Evolutionary conservation across 2,329 filamentous ascomycete genomes (phyloP), one percentile per base, ranked within the genome.

Genomic region (Ploettnerulaceae sp.): DNA sequence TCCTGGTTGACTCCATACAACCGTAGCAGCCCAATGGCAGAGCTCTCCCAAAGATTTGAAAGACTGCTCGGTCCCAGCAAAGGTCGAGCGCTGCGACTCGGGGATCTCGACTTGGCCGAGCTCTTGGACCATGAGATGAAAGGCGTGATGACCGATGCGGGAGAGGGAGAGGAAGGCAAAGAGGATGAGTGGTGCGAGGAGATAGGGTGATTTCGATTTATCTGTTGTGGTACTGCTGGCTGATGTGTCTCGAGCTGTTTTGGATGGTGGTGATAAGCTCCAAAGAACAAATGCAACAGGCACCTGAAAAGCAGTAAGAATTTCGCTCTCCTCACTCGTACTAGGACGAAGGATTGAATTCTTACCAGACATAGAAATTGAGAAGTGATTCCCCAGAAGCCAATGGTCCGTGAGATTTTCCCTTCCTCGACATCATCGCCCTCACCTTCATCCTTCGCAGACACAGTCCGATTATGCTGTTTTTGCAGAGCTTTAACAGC

Each of bases 101-200:
- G 61, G 57, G 12, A 68, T 61, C 14, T 52, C 67, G 56, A 31
- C 72, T 58, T 56, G 67, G 56, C 52, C 77, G 53, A 69, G 55
- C 43, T 69, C 65, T 49, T 68, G 66, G 7, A 66, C 66, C n/a
- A 64, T 66, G 8, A 70, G 61, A 46, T 68, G 64, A 53, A 64
- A 67, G 33, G 66, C 59, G 64, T 66, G 67, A 26, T 67, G 65
- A 8, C 67, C 67, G 37, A 69, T 60, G 12, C 67, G 65, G 15
- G 67, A 69, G 21, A 66, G 52, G 0, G 67, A 64, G 14, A 70
- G 60, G 44, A 67, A 68, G 3, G 61, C 49, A 48, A 70, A 67
- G 28, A 69, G 50, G 2, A 64, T 35, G 47, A 54, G 28, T 31
- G 53, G 33, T 20, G 47, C 22, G 21, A 56, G 4, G 24, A 31